A percentile compares a stretch with the other conserved stretches of the same genome.
Conservation (phyloP, 108 stramenopile genomes). For the Pseudonitzschia pungens region DNA sequence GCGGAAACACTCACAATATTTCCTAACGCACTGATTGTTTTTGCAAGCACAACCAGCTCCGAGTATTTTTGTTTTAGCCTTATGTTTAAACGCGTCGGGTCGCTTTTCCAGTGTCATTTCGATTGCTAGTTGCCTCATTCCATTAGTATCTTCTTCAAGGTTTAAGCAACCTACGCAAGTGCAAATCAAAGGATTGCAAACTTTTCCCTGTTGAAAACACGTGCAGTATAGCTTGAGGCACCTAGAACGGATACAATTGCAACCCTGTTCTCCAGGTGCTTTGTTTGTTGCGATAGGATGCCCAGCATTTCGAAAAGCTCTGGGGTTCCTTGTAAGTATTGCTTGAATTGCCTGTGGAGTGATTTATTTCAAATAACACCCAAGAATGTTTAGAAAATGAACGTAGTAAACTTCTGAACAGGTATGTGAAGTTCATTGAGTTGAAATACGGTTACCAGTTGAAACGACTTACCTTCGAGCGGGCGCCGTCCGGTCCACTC, state of each 20-base stretch:
- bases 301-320: constrained; percentile 56
- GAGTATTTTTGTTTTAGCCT: constrained; percentile 40
- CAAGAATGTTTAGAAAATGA: neutral
- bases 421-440: neutral
- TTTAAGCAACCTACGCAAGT: constrained; percentile 57
- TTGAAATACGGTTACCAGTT: neutral
- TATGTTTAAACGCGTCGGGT: constrained; percentile 52
- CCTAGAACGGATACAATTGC: constrained; percentile 82
- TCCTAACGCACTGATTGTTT: constrained; percentile 71
- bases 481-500: constrained; percentile 45
- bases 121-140: constrained; percentile 43
- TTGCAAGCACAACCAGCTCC: constrained; percentile 87
- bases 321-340: constrained; percentile 56
- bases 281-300: constrained; percentile 8
- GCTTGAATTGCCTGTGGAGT: constrained; percentile 44
- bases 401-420: neutral
- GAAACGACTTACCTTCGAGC: constrained; percentile 33
- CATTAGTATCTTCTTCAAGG: constrained; percentile 31
- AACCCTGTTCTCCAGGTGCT: constrained; percentile 52
- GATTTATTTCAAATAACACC: neutral
- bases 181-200: constrained; percentile 59
- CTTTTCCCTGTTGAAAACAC: constrained; percentile 76
- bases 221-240: constrained; percentile 93
- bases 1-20: constrained; percentile 92
- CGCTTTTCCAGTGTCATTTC: constrained; percentile 46